Percentiles rank a stretch among this genome's conserved stretches.
Conservation (phyloP, 129 eudicot species). For the Oenanthe sinensis region DNA sequence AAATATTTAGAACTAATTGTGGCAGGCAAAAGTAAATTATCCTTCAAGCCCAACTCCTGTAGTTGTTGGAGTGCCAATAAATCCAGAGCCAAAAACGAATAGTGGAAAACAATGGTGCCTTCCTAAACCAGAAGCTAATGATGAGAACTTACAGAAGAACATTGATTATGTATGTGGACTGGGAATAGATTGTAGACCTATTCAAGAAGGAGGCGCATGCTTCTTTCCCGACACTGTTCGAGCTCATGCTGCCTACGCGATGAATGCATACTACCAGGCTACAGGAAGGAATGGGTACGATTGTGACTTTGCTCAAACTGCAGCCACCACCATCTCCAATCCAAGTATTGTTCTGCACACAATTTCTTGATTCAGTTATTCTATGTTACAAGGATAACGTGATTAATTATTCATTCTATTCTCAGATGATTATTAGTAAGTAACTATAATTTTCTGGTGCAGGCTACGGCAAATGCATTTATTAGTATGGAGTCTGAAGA, state of each 20-base stretch:
- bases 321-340: conserved; percentile 35
- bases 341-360: conserved; percentile 23
- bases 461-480: conserved; percentile 54
- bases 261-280: conserved; percentile 54
- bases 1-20: background rate
- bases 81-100: conserved; percentile 4
- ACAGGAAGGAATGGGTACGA: conserved; percentile 39
- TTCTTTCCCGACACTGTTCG: conserved; percentile 44
- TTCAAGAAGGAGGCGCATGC: conserved; percentile 47
- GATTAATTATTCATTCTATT: background rate
- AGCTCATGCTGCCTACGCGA: conserved; percentile 60
- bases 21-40: conserved; percentile 34
- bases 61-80: conserved; percentile 15
- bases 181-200: conserved; percentile 51
- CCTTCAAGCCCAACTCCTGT: conserved; percentile 36
- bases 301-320: conserved; percentile 55
- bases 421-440: background rate
- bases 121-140: conserved; percentile 42
- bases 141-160: conserved; percentile 37
- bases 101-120: conserved; percentile 49
- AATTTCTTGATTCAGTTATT: background rate
- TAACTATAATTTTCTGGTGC: background rate
- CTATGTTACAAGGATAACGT: background rate
- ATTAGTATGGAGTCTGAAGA: conserved; percentile 13
- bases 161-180: conserved; percentile 57